Percentiles rank a stretch among this genome's conserved stretches.
Conservation (phyloP, 805 yeast genomes). For the Cyberlindnera maclurae region DNA sequence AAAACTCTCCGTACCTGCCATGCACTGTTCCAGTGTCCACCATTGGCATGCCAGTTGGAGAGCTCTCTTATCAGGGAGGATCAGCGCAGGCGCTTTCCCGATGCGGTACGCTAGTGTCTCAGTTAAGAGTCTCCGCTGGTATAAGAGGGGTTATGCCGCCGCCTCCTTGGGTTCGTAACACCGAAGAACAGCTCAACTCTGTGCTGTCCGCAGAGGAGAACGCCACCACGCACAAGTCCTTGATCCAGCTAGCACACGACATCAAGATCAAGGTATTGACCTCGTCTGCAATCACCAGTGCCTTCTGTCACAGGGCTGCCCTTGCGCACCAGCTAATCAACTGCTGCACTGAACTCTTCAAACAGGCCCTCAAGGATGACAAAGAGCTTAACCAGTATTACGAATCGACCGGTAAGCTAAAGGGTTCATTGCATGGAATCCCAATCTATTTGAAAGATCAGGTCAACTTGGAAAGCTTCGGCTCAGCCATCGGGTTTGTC, state of each 20-base stretch:
- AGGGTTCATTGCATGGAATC: constrained; percentile 63
- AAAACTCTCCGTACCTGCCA: no score
- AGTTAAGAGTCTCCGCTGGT: no score
- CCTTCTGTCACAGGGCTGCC: constrained; percentile 2
- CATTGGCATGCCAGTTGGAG: no score
- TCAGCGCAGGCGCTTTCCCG: no score
- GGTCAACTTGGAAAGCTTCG: constrained; percentile 36
- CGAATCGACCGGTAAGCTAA: constrained; percentile 37
- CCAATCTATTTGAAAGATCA: constrained; percentile 53
- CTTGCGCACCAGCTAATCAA: constrained; percentile 46
- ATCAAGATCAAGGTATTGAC: constrained; percentile 5
- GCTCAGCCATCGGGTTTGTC: constrained; percentile 42
- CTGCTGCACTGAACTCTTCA: constrained; percentile 36
- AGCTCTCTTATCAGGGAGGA: no score
- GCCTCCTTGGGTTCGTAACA: constrained; percentile 2
- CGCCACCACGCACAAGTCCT: constrained; percentile 3
- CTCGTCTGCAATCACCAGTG: constrained; percentile 8
- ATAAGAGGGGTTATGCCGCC: no score
- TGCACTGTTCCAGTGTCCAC: no score
- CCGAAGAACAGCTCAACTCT: constrained; percentile 3
- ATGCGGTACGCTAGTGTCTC: no score
- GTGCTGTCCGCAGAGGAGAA: constrained; percentile 5
- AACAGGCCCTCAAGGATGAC: constrained; percentile 50
- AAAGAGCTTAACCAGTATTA: constrained; percentile 43
- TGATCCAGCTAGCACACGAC: constrained; percentile 5